A percentile compares a stretch with the other conserved stretches of the same genome.
These are phyloP conservation scores for Boletus eberwhitei DNA, from an alignment of 768 basidiomycete genomes.

Conservation along the genomic window DNA sequence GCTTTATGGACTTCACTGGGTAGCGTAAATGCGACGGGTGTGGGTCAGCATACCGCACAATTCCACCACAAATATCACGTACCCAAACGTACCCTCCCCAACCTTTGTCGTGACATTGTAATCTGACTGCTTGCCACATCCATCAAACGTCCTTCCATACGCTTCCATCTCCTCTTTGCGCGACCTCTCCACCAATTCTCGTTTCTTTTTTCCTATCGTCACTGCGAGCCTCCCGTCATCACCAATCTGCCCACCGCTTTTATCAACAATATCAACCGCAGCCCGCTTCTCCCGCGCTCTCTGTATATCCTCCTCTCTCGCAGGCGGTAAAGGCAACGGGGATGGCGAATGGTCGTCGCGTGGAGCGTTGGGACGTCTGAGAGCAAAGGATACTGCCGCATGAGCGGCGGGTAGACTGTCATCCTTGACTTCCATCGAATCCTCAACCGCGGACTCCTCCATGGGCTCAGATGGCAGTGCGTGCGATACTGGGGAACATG, in stretches of 20 bases:
- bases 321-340: conserved; percentile 33
- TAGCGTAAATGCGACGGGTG: background rate
- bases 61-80: conserved; percentile 30
- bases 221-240: background rate
- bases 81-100: conserved; percentile 98
- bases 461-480: conserved; percentile 38
- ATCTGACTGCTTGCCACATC: conserved; percentile 68
- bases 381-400: conserved; percentile 37
- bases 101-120: conserved; percentile 84
- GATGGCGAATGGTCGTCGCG: conserved; percentile 45
- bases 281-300: conserved; percentile 27
- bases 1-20: conserved; percentile 89
- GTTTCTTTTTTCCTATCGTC: conserved; percentile 31
- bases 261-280: conserved; percentile 4
- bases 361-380: conserved; percentile 48
- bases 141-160: conserved; percentile 64
- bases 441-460: conserved; percentile 21
- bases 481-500: conserved; percentile 24
- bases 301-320: conserved; percentile 26
- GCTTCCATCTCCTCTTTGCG: conserved; percentile 62
- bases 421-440: conserved; percentile 20
- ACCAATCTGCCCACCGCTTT: background rate
- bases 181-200: conserved; percentile 47
- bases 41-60: conserved; percentile 7
- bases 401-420: conserved; percentile 36